Base-by-base conservation (phyloP, 2,329 filamentous ascomycete genomes). In the Fusarium anthophilum region DNA sequence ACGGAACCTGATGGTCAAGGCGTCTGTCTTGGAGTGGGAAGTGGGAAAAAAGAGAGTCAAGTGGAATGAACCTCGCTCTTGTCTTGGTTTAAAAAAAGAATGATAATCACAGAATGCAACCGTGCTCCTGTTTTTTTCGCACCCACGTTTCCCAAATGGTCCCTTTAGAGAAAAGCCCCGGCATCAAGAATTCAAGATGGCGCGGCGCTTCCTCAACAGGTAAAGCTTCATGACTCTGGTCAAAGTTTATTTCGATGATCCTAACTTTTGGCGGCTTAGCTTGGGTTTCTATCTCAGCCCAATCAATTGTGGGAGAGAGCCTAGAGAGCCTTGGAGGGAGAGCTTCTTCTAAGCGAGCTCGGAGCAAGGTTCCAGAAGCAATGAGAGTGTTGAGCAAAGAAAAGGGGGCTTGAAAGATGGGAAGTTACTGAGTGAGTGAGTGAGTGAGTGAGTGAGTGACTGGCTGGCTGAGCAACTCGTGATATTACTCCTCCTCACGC, bases 151-250 rank as follows among this genome's bases (percentile, higher is more conserved):
- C 60, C 63, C 51, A 24, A 65, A 69, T 37, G 12, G 63, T 41
- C n/a, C 45, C 45, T 51, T 56, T 64, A 15, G 60, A 74, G 64
- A 61, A 63, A 58, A 45, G 67, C 67, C 66, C 66, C 67, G 66
- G 66, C 66, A 59, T 43, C 44, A 39, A 64, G 35, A 37, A 37
- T 37, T 37, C 35, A 37, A 17, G 59, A 70, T 64, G 61, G 76
- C 76, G 74, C 75, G 76, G 76, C 76, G 65, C 64, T 75, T 58
- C 76, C 76, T 35, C 63, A 54, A 54, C 8, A 13, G 69, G 67
- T 48, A 28, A 79, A 75, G 66, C 24, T 22, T 62, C 63, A 64
- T 63, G 64, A 63, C 69, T 59, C 47, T 18, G 48, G 14, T 56
- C 35, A 77, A 78, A 77, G 74, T 72, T 68, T 76, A 75, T 65